Conservation (phyloP, 495 filamentous ascomycete species). For the Tuber aestivum region DNA sequence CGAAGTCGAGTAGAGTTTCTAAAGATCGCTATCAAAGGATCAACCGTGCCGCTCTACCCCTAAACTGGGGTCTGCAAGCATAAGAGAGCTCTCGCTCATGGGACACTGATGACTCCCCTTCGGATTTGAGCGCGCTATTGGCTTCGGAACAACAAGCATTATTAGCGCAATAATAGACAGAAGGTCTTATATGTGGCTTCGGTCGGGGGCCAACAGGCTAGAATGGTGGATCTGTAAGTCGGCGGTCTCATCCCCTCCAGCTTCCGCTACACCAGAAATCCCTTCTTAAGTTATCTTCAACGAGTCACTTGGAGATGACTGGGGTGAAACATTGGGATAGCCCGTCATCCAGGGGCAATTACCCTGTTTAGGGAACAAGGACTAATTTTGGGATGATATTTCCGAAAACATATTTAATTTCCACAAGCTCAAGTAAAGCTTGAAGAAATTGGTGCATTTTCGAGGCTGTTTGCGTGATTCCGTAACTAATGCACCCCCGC, state of each 20-base stretch:
- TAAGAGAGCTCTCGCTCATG: too few species aligned
- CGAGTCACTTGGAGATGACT: not conserved
- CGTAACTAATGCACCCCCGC: not conserved
- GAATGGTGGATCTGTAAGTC: not conserved
- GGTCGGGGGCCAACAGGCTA: not conserved
- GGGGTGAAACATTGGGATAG: not conserved
- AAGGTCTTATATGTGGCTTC: not conserved
- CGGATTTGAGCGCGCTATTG: not conserved
- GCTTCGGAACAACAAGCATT: not conserved
- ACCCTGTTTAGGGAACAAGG: not conserved
- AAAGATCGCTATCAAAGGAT: too few species aligned
- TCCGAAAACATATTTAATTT: not conserved
- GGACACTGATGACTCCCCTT: too few species aligned
- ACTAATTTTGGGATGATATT: not conserved
- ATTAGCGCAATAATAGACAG: not conserved
- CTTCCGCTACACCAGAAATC: not conserved
- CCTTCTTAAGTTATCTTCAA: not conserved
- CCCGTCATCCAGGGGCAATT: not conserved
- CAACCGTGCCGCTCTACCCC: too few species aligned
- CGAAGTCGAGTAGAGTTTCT: too few species aligned
- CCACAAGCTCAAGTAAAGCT: not conserved
- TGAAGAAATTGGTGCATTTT: not conserved
- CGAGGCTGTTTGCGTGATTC: not conserved
- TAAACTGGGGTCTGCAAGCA: too few species aligned
- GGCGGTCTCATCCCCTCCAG: not conserved